Percentiles rank a stretch among this genome's conserved stretches.
Evolutionary conservation across 1,139 yeast genomes (phyloP).

Genomic region (Taphrina wiesneri): DNA sequence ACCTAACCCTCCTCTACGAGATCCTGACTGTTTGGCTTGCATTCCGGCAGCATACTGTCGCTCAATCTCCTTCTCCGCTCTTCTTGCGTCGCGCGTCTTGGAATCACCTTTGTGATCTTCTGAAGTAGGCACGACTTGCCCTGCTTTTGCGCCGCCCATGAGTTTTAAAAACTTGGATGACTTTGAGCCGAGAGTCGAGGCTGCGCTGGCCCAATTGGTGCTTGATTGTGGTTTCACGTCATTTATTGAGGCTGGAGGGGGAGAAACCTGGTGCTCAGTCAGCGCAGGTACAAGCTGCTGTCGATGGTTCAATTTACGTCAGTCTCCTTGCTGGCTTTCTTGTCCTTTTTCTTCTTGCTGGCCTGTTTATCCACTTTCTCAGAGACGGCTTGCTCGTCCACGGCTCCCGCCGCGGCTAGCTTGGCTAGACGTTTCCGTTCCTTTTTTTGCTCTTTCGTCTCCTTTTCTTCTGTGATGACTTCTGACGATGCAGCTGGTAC

Average conservation of each 20-base stretch:
- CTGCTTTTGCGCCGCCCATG: conserved; percentile 28
- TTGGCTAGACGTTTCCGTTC: conserved; percentile 16
- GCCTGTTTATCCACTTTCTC: neutral
- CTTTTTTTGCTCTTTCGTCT: conserved; percentile 13
- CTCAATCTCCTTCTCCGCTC: conserved; percentile 25
- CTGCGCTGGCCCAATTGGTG: conserved; percentile 20
- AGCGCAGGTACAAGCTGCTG: neutral
- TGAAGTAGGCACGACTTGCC: neutral
- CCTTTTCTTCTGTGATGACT: conserved; percentile 1
- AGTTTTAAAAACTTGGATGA: conserved; percentile 30
- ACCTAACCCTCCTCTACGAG: conserved; percentile 21
- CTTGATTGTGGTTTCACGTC: neutral
- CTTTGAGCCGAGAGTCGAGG: conserved; percentile 26
- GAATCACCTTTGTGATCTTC: neutral
- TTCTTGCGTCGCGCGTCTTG: conserved; percentile 11
- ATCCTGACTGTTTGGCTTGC: conserved; percentile 27
- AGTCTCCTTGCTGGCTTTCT: neutral
- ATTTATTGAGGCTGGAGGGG: neutral
- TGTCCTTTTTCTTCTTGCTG: conserved; percentile 5
- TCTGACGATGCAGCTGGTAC: neutral
- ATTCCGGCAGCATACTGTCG: conserved; percentile 26
- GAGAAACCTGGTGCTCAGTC: conserved; percentile 8
- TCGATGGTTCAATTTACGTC: conserved; percentile 1
- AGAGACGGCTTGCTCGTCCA: neutral
- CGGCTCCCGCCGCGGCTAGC: neutral